These are phyloP conservation scores for Ceratopteris richardii DNA, from an alignment of 75 land plant species.

Conservation along the genomic window DNA sequence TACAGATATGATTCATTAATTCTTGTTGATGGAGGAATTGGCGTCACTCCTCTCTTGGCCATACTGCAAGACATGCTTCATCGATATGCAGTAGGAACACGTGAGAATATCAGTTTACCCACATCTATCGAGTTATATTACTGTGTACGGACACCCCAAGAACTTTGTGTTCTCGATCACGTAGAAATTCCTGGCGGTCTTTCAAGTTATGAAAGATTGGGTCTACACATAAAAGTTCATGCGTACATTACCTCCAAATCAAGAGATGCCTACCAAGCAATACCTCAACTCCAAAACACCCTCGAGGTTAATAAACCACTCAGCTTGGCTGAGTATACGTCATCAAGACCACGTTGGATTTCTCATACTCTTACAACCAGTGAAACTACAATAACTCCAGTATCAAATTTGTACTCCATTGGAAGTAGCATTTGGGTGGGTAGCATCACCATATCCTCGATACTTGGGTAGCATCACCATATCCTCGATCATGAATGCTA, in stretches of 20 bases:
- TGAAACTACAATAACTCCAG: too few relatives aligned
- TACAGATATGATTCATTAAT: constrained; percentile 12
- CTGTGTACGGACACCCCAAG: constrained; percentile 10
- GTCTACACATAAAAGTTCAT: constrained; percentile 3
- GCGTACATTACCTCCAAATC: constrained; percentile 4
- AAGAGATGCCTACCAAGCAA: too few relatives aligned
- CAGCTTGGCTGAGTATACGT: too few relatives aligned
- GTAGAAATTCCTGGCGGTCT: background rate
- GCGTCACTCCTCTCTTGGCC: constrained; percentile 22
- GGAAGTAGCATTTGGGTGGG: background rate
- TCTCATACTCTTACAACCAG: too few relatives aligned
- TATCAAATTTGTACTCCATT: background rate
- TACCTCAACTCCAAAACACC: too few relatives aligned
- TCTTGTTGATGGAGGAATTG: constrained; percentile 16
- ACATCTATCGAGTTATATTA: constrained; percentile 8
- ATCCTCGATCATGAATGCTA: too few relatives aligned
- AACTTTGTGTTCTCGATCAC: constrained; percentile 6
- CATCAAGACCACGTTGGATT: too few relatives aligned
- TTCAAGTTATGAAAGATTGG: background rate
- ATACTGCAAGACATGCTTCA: constrained; percentile 12
- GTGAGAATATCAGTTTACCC: background rate
- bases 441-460: background rate
- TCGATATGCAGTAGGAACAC: too few relatives aligned
- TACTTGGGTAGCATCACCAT: background rate
- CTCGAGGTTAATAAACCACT: too few relatives aligned